A percentile compares a stretch with the other conserved stretches of the same genome.
phyloP scores from a whole-genome alignment of 2,329 filamentous ascomycete species.

The Chaetoscypha palmicola region DNA sequence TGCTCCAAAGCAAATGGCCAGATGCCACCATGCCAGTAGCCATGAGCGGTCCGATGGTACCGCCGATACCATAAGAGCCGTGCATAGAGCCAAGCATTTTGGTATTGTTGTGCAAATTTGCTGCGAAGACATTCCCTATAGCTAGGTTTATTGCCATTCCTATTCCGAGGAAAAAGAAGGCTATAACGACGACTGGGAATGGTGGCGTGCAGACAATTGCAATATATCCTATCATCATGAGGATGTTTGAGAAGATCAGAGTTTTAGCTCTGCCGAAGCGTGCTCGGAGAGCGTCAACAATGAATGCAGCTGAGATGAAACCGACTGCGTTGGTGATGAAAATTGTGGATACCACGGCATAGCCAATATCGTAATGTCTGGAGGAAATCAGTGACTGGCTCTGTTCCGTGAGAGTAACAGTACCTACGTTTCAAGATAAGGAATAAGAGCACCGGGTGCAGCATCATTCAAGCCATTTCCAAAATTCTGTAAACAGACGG shows the following conservation, averaged over 20 bases:
- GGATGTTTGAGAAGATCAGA: conserved; percentile 49
- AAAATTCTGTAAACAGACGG: conserved; percentile 59
- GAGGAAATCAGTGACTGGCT: conserved; percentile 7
- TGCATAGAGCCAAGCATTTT: conserved; percentile 56
- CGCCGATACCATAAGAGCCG: conserved; percentile 60
- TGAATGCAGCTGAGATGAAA: conserved; percentile 65
- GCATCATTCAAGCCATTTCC: conserved; percentile 68
- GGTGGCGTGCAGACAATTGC: conserved; percentile 62
- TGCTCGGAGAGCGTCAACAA: conserved; percentile 55
- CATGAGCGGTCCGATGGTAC: conserved; percentile 59
- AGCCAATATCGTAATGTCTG: conserved; percentile 65
- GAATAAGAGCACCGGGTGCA: conserved; percentile 70
- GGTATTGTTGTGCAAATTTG: conserved; percentile 46
- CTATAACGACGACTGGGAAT: conserved; percentile 58
- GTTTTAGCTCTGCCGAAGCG: conserved; percentile 59
- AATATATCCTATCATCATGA: conserved; percentile 55
- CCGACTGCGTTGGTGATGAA: conserved; percentile 73
- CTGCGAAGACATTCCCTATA: conserved; percentile 53
- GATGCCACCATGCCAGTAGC: conserved; percentile 65
- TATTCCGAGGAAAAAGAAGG: conserved; percentile 63
- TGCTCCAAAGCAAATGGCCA: conserved; percentile 54
- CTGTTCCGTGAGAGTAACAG: background rate
- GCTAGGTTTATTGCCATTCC: conserved; percentile 50
- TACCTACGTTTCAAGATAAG: conserved; percentile 62
- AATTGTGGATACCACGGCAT: conserved; percentile 72